A percentile compares a stretch with the other conserved stretches of the same genome.
phyloP scores from a whole-genome alignment of 2,329 filamentous ascomycete genomes.

The Fusarium vanettenii region DNA sequence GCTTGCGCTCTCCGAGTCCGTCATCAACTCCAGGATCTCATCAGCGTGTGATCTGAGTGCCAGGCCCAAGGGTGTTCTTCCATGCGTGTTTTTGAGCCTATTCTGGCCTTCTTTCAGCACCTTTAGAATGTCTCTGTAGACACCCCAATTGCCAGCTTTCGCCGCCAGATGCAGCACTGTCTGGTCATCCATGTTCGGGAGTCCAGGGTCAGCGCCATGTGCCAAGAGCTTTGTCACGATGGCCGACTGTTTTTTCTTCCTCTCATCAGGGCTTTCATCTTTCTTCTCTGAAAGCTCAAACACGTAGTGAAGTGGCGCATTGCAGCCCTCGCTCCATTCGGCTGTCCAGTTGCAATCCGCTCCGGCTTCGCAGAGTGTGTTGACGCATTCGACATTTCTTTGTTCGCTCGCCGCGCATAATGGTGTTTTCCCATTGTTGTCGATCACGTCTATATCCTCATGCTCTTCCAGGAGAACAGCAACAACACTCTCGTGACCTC shows the following conservation, averaged over 20 bases:
- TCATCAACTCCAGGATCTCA: not conserved
- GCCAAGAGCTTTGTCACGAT: not conserved
- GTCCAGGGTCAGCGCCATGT: not conserved
- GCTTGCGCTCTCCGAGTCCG: not conserved
- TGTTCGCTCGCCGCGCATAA: not conserved
- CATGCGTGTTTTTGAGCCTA: not conserved
- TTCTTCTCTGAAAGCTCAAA: not conserved
- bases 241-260: not conserved
- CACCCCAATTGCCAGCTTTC: not conserved
- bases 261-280: not conserved
- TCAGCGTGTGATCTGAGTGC: not conserved
- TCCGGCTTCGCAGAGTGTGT: not conserved
- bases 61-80: not conserved
- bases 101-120: not conserved
- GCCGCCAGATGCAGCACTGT: not conserved
- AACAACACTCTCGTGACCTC: not conserved
- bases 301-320: not conserved
- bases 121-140: not conserved
- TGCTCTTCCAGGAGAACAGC: not conserved
- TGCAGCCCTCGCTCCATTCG: not conserved
- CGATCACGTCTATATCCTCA: not conserved
- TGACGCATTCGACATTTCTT: not conserved
- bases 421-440: not conserved
- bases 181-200: too few species aligned
- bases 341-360: not conserved